Conservation (phyloP, 768 basidiomycete species). For the Dentipellis fragilis region DNA sequence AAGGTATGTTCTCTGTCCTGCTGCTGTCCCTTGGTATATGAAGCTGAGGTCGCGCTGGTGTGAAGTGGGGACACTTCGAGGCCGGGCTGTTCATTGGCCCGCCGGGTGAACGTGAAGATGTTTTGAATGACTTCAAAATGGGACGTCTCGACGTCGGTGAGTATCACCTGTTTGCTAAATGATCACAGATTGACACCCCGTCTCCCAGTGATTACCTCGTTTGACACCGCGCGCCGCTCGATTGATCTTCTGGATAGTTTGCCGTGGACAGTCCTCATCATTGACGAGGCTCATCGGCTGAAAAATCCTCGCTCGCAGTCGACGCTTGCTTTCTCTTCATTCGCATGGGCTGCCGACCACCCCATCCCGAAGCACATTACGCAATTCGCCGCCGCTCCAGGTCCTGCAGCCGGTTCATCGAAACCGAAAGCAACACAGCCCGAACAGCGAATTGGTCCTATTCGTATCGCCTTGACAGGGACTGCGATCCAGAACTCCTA, state of each 20-base stretch:
- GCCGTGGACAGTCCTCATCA: constrained; percentile 62
- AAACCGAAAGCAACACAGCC: not conserved
- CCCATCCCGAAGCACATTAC: constrained; percentile 12
- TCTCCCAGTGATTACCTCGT: constrained; percentile 64
- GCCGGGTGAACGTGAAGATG: constrained; percentile 39
- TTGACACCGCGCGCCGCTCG: constrained; percentile 63
- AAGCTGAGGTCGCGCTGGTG: not conserved
- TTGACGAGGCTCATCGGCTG: constrained; percentile 87
- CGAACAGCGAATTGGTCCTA: constrained; percentile 5
- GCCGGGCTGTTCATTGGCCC: constrained; percentile 59
- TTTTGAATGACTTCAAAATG: constrained; percentile 63
- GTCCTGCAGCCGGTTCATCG: not conserved
- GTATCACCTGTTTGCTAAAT: constrained; percentile 18
- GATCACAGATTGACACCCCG: not conserved
- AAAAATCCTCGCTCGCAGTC: constrained; percentile 70
- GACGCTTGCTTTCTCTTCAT: constrained; percentile 60
- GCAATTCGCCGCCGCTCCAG: constrained; percentile 2
- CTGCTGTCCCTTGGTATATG: not conserved
- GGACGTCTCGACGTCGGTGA: constrained; percentile 79
- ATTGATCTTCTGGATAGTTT: constrained; percentile 61
- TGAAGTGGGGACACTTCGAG: constrained; percentile 92
- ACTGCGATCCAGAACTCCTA: constrained; percentile 83
- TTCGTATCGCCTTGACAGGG: constrained; percentile 82
- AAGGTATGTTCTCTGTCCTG: constrained; percentile 37
- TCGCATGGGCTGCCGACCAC: constrained; percentile 34